Conservation (phyloP, 768 basidiomycete species). For the Tulasnella sp. region DNA sequence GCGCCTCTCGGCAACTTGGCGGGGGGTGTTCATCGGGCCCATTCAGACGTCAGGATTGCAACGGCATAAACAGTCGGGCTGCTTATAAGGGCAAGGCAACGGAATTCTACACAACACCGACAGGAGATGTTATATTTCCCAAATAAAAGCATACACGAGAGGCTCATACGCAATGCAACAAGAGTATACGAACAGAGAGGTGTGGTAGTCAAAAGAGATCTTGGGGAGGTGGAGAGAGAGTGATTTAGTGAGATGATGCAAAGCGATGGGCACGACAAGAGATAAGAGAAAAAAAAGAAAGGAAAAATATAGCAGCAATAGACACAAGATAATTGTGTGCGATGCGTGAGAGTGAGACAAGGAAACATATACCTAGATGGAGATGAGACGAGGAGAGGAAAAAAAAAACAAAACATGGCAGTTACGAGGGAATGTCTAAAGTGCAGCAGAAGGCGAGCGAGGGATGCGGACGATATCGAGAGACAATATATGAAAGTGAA, state of each 20-base stretch:
- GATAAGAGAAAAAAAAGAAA: neutral
- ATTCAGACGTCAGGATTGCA: neutral
- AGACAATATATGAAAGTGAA: conserved; percentile 14
- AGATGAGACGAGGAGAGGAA: neutral
- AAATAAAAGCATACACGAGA: neutral
- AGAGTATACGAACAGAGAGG: conserved; percentile 6
- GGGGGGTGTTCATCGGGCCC: neutral
- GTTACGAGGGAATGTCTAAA: neutral
- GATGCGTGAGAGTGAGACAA: neutral
- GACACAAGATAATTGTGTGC: conserved; percentile 15
- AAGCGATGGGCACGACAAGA: neutral
- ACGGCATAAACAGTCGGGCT: too few species aligned
- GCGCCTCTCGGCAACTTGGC: neutral
- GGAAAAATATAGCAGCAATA: conserved; percentile 13
- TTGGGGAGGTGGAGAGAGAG: neutral
- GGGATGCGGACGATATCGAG: neutral
- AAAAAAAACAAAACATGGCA: conserved; percentile 1
- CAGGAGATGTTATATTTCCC: neutral
- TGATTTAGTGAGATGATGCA: neutral
- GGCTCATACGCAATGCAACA: conserved; percentile 11
- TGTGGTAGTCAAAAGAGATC: neutral
- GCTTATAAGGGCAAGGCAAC: neutral
- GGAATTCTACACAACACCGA: neutral
- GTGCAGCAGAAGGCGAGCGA: neutral
- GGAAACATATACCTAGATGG: conserved; percentile 13